A percentile compares a stretch with the other conserved stretches of the same genome.
These are phyloP conservation scores for Trebouxia sp. DNA, from an alignment of 139 green algal genomes.

Conservation along the genomic window DNA sequence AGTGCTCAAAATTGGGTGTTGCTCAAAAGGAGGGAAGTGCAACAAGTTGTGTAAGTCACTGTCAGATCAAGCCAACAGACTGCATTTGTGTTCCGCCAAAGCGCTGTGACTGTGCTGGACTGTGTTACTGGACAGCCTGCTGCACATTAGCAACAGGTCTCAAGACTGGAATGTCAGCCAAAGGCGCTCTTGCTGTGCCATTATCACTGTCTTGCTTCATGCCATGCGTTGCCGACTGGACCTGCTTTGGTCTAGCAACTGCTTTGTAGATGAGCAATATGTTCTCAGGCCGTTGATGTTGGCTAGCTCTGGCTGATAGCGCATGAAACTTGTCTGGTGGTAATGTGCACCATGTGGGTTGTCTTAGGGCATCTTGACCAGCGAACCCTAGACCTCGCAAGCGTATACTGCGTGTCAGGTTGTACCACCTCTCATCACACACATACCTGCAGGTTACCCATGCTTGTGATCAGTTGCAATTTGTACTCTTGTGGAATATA, in stretches of 20 bases:
- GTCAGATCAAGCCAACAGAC: no score
- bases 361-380: slow-evolving; percentile 42
- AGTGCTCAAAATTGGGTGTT: no score
- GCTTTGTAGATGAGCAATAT: slow-evolving; percentile 21
- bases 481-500: no score
- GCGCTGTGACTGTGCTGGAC: no score
- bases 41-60: no score
- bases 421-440: slow-evolving; percentile 78
- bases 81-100: no score
- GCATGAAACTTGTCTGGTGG: slow-evolving; percentile 56
- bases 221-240: neutral
- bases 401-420: slow-evolving; percentile 58
- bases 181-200: neutral
- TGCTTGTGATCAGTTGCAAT: no score
- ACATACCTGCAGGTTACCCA: slow-evolving; percentile 41
- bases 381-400: slow-evolving; percentile 36
- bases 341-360: slow-evolving; percentile 83
- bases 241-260: neutral
- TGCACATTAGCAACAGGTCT: no score
- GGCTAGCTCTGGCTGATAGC: neutral
- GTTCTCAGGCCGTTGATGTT: neutral
- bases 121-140: slow-evolving; percentile 4
- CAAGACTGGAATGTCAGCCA: no score
- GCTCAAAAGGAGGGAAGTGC: no score
- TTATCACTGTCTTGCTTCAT: no score